Conservation (phyloP, 306 rosid genomes). For the Cyclanthera cordifolia region DNA sequence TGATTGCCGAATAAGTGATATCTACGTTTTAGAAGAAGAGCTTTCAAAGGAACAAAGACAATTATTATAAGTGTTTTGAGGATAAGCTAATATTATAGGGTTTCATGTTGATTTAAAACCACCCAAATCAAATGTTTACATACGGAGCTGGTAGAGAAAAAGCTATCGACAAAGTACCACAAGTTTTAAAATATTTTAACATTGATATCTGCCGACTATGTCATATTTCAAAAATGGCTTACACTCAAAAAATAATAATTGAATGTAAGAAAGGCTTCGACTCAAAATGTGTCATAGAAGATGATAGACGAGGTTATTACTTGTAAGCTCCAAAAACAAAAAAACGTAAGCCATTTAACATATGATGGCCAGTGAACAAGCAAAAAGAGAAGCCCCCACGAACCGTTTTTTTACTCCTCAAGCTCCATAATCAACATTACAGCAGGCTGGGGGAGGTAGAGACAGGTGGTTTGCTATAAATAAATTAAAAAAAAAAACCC, state of each 20-base stretch:
- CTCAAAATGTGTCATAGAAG: not conserved
- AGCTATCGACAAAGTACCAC: not conserved
- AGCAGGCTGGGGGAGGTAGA: not conserved
- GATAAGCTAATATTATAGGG: not conserved
- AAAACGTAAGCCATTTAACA: not conserved
- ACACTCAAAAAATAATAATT: not conserved
- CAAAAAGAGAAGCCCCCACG: not conserved
- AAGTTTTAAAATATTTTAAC: not conserved
- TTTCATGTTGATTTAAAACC: not conserved
- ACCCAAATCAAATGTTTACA: not conserved
- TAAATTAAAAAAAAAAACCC: too few species aligned
- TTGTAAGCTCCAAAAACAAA: not conserved
- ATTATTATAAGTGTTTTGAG: not conserved
- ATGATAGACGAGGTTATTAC: not conserved
- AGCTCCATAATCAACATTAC: not conserved
- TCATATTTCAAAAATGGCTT: not conserved
- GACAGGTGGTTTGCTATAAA: not conserved
- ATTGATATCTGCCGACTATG: not conserved
- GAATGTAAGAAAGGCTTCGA: not conserved
- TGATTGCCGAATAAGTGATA: not conserved
- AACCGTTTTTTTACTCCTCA: not conserved
- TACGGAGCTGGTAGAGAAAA: not conserved
- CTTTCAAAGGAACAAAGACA: slow-evolving; percentile 5
- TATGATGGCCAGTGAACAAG: not conserved
- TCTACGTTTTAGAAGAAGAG: not conserved